Evolutionary conservation across 331 rosid genomes (phyloP), one percentile per base, ranked within the genome.

Genomic region (Erythrophleum ivorense): DNA sequence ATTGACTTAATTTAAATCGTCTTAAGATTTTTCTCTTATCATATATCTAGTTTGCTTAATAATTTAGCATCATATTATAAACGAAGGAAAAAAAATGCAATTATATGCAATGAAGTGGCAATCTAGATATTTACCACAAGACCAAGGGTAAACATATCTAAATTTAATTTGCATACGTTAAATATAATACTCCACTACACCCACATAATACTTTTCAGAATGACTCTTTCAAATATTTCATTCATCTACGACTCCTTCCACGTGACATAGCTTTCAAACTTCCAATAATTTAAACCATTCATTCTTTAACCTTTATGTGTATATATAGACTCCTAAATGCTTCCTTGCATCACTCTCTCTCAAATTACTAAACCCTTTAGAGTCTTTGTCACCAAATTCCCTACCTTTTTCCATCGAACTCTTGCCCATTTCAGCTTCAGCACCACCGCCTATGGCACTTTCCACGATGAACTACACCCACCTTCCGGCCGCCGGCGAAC

Each of bases 391-490:
- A 62, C 43, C 41, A 62, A 62, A 58, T 19, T 58, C 33, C 14
- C 63, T 19, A 18, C 9, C 59, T 21, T 6, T 41, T 41, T 53
- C 73, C 21, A 2, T 75, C 36, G 11, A 13, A 54, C 48, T 68
- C 11, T 55, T 73, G 40, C 36, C 5, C 67, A 48, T 13, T 73
- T 19, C 34, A 68, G 65, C 54, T 45, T 31, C 78, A 46, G 7
- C 55, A 68, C 18, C 29, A 45, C 40, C 59, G 31, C 29, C 58
- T 52, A 89, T 88, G 89, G 84, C 90, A 36, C 19, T 86, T 9
- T 83, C 84, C 46, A 72, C 86, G 7, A 65, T 83, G 91, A 77
- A 58, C 50, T 58, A 6, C 50, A 68, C 21, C 43, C 78, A 78
- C 36, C n/a, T 79, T 65, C 70, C 79, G 50, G 74, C 74, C 40